Base-by-base conservation (phyloP, 2,329 filamentous ascomycete species). In the Tetracladium maxilliforme region DNA sequence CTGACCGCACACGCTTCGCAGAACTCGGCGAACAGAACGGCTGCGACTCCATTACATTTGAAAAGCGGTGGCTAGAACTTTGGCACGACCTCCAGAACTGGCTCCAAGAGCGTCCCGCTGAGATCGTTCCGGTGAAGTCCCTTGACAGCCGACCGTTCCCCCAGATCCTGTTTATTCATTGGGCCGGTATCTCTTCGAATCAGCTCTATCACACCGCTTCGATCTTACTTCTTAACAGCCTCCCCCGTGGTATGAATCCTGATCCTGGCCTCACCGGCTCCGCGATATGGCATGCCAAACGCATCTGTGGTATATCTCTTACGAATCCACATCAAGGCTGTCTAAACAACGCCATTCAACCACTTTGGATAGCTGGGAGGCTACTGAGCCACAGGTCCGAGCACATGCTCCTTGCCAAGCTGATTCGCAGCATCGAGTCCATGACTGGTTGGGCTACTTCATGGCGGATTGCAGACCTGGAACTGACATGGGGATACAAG, bases 131-230 rank as follows among this genome's bases (percentile, higher is more conserved):
- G 5, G 14, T 13, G 10, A 23, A 23, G 11, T 15, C 21, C 6
- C 21, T 23, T 47, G 33, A 38, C 1, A 32, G 38, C 14, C 42
- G 45, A 6, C 57, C 58, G 2, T 69, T 66, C 30, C 61, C 62
- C 1, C 49, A 58, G 21, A 55, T 68, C 3, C 48, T 69, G 1
- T 70, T 63, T 35, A 40, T 54, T 3, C 56, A 64, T 29, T 63
- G 56, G 52, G 58, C 61, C 1, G 64, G 59, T 4, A 70, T 70
- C 14, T 69, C 64, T 0, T 58, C 58, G 0, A 69, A 64, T 25
- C 64, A 70, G 33, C 47, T 70, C 0, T 64, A 68, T 22, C 65
- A 70, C 33, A 66, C 66, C 0, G 54, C 61, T 7, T 63, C 58
- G 32, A 56, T 68, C 8, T 37, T 70, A 7, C 47, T 71, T 9